Percentiles rank a stretch among this genome's conserved stretches.
phyloP scores from a whole-genome alignment of 179 eudicot genomes.

The Camellia oleifera region DNA sequence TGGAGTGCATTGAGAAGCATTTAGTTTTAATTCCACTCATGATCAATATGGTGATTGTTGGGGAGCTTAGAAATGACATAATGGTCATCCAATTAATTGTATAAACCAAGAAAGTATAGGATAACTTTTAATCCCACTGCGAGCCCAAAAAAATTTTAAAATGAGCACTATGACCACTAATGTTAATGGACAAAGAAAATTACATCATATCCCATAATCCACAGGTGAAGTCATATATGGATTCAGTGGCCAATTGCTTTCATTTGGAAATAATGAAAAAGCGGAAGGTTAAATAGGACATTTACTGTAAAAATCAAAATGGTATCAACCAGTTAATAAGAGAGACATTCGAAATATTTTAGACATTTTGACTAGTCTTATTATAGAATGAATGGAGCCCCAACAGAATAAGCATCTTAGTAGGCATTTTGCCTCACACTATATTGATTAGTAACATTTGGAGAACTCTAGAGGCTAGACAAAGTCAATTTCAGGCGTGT shows the following conservation, averaged over 20 bases:
- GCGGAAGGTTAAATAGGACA: no score
- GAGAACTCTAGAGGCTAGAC: no score
- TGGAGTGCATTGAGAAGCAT: no score
- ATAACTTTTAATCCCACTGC: background rate
- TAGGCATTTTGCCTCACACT: no score
- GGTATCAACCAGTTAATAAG: no score
- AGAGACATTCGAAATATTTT: no score
- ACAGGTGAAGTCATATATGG: constrained; percentile 1
- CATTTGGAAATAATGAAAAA: background rate
- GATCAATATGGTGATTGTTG: background rate
- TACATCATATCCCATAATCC: constrained; percentile 2
- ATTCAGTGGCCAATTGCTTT: constrained; percentile 10
- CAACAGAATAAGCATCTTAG: no score
- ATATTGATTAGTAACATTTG: no score
- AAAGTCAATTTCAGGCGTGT: no score
- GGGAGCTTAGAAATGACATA: background rate
- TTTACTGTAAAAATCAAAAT: no score
- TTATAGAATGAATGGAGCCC: no score
- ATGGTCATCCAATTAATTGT: background rate
- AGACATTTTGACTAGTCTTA: no score
- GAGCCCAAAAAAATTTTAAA: background rate
- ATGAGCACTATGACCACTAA: background rate
- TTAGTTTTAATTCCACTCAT: background rate
- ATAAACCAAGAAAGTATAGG: background rate
- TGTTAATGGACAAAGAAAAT: background rate